phyloP scores from a whole-genome alignment of 164 flowering plant genomes.

The Saururus chinensis region DNA sequence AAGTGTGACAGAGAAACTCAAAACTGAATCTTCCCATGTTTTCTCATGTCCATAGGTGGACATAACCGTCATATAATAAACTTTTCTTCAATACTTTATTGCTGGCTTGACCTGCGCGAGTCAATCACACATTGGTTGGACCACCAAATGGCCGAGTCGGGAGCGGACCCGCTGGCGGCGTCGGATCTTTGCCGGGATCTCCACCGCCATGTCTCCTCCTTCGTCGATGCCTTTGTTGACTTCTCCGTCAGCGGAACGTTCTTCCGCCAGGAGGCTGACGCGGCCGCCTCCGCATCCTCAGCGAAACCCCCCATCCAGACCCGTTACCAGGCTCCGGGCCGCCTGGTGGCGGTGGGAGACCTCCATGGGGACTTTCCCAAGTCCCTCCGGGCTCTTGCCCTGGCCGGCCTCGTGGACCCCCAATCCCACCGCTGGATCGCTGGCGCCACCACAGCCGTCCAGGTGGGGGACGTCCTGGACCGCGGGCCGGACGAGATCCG shows the following conservation, averaged over 20 bases:
- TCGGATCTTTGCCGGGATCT: slow-evolving; percentile 23
- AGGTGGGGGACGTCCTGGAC: slow-evolving; percentile 88
- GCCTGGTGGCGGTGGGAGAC: slow-evolving; percentile 86
- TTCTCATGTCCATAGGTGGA: too few relatives aligned
- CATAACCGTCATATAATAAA: too few relatives aligned
- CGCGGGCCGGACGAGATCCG: slow-evolving; percentile 85
- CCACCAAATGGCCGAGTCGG: background rate
- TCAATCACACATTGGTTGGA: too few relatives aligned
- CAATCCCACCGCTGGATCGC: slow-evolving; percentile 50
- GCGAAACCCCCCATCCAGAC: slow-evolving; percentile 36
- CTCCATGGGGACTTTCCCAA: slow-evolving; percentile 85
- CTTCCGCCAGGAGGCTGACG: slow-evolving; percentile 16
- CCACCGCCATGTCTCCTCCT: slow-evolving; percentile 40
- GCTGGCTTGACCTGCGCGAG: too few relatives aligned
- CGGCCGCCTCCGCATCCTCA: background rate
- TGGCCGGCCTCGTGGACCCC: slow-evolving; percentile 56
- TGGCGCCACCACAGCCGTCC: slow-evolving; percentile 66
- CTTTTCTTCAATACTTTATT: too few relatives aligned
- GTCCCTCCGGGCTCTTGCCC: slow-evolving; percentile 45
- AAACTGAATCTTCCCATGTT: too few relatives aligned
- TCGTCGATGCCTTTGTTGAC: slow-evolving; percentile 64
- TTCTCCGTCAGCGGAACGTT: slow-evolving; percentile 47
- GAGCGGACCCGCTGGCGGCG: background rate
- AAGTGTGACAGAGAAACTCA: too few relatives aligned
- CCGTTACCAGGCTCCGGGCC: slow-evolving; percentile 39